A percentile compares a stretch with the other conserved stretches of the same genome.
Conservation (phyloP, 225 moss, liverwort and hornwort species). For the Polytrichum formosum region DNA sequence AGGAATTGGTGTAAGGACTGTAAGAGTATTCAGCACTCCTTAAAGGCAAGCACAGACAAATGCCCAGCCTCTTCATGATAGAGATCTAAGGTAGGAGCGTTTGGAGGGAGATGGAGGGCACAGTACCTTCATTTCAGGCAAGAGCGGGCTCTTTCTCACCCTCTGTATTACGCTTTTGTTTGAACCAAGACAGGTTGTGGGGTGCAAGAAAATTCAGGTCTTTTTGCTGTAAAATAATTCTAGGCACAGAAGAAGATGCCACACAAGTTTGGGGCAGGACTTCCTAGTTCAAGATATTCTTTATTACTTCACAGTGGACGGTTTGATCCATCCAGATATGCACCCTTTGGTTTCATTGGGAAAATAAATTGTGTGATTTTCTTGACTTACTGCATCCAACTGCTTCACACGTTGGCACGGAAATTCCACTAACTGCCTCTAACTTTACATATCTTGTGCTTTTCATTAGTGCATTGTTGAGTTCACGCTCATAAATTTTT, state of each 20-base stretch:
- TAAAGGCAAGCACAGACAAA: constrained; percentile 12
- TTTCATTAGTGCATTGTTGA: too few relatives aligned
- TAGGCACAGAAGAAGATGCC: constrained; percentile 45
- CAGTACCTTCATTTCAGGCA: constrained; percentile 33
- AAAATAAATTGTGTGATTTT: constrained; percentile 54
- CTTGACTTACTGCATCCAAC: constrained; percentile 4
- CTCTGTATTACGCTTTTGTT: constrained; percentile 22
- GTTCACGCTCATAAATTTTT: too few relatives aligned
- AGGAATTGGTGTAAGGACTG: constrained; percentile 18
- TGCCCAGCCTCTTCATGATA: constrained; percentile 16
- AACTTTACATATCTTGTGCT: too few relatives aligned
- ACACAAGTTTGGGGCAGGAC: constrained; percentile 58
- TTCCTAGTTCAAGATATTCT: constrained; percentile 65
- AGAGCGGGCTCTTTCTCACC: constrained; percentile 27
- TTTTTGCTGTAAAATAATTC: constrained; percentile 71
- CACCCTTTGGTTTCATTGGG: constrained; percentile 47
- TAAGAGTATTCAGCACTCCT: constrained; percentile 30
- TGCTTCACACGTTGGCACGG: neutral
- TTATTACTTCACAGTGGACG: constrained; percentile 58
- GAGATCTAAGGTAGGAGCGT: constrained; percentile 6
- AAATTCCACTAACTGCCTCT: too few relatives aligned
- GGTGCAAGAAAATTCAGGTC: constrained; percentile 19
- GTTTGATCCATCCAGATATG: constrained; percentile 40
- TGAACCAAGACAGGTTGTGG: constrained; percentile 30
- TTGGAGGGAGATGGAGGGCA: constrained; percentile 29